Percentiles rank a stretch among this genome's conserved stretches.
Conservation (phyloP, 768 basidiomycete genomes). For the Bullera alba region DNA sequence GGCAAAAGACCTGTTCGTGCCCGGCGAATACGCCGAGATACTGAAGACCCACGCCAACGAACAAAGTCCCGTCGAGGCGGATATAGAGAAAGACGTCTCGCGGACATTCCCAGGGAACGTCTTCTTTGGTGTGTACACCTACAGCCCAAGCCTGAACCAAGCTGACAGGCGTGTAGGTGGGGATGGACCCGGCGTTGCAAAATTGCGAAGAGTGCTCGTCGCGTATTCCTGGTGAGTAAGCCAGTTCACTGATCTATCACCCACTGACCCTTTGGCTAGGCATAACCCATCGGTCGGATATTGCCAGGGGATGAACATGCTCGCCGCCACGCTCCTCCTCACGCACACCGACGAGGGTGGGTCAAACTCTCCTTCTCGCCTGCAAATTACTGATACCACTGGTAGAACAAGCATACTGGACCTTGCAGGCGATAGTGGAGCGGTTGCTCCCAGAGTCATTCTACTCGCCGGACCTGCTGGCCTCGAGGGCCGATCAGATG, state of each 20-base stretch:
- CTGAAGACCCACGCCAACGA: slow-evolving; percentile 51
- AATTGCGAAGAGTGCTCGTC: slow-evolving; percentile 77
- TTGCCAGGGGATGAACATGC: slow-evolving; percentile 62
- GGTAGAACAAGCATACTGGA: slow-evolving; percentile 93
- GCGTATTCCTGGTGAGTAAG: slow-evolving; percentile 79
- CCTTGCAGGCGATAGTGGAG: slow-evolving; percentile 79
- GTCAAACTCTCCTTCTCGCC: neutral
- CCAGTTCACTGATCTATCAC: neutral
- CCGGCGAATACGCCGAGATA: slow-evolving; percentile 80
- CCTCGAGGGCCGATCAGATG: slow-evolving; percentile 86
- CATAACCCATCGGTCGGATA: slow-evolving; percentile 90
- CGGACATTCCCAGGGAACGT: slow-evolving; percentile 88
- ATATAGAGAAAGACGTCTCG: slow-evolving; percentile 88
- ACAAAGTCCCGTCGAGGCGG: slow-evolving; percentile 49
- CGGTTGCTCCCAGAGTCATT: slow-evolving; percentile 83
- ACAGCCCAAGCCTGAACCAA: neutral
- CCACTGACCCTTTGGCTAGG: slow-evolving; percentile 48
- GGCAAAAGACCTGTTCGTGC: slow-evolving; percentile 82
- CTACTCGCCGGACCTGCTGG: slow-evolving; percentile 84
- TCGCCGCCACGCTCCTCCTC: slow-evolving; percentile 86
- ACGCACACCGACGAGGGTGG: slow-evolving; percentile 74
- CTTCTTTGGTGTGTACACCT: slow-evolving; percentile 65
- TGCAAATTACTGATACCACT: slow-evolving; percentile 1
- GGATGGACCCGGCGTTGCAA: slow-evolving; percentile 87
- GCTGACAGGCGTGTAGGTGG: slow-evolving; percentile 48